phyloP scores from a whole-genome alignment of 2,329 filamentous ascomycete species.

The Fusarium sarcochroum region DNA sequence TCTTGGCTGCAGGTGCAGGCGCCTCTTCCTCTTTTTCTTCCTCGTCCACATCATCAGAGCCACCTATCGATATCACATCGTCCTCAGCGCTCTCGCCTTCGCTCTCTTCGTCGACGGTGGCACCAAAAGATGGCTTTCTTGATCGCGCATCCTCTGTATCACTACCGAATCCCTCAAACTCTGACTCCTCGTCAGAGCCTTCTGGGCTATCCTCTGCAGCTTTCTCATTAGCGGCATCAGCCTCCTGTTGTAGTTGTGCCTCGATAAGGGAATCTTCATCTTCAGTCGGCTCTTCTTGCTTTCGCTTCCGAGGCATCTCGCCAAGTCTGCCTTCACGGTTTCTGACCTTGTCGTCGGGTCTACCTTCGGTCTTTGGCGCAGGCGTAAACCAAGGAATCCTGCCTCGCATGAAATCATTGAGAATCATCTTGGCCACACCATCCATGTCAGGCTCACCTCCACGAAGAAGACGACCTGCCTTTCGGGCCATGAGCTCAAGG shows the following conservation, averaged over 20 bases:
- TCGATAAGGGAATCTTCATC: conserved; percentile 56
- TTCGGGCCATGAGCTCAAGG: conserved; percentile 87
- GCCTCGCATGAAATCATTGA: conserved; percentile 95
- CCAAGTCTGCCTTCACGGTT: conserved; percentile 84
- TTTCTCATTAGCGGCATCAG: conserved; percentile 46
- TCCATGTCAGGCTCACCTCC: conserved; percentile 97
- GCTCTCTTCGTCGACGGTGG: conserved; percentile 53
- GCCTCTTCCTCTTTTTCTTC: conserved; percentile 45
- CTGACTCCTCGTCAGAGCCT: conserved; percentile 56
- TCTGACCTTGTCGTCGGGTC: conserved; percentile 67
- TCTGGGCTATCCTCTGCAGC: conserved; percentile 53
- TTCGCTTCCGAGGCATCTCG: conserved; percentile 89
- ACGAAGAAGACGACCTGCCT: conserved; percentile 86
- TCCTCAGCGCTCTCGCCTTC: conserved; percentile 59
- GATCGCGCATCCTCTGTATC: conserved; percentile 53
- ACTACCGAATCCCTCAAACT: conserved; percentile 57
- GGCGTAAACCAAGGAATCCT: conserved; percentile 97
- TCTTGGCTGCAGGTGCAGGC: conserved; percentile 20
- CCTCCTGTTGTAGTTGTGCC: conserved; percentile 48
- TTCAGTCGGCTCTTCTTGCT: conserved; percentile 67
- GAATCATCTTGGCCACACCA: conserved; percentile 94
- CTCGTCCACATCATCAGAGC: conserved; percentile 52
- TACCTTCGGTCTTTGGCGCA: conserved; percentile 73
- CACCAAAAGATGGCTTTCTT: conserved; percentile 51
- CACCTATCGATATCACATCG: conserved; percentile 51